Evolutionary conservation across 371 early-diverging fungal genomes (phyloP).

Genomic region (Apophysomyces elegans): DNA sequence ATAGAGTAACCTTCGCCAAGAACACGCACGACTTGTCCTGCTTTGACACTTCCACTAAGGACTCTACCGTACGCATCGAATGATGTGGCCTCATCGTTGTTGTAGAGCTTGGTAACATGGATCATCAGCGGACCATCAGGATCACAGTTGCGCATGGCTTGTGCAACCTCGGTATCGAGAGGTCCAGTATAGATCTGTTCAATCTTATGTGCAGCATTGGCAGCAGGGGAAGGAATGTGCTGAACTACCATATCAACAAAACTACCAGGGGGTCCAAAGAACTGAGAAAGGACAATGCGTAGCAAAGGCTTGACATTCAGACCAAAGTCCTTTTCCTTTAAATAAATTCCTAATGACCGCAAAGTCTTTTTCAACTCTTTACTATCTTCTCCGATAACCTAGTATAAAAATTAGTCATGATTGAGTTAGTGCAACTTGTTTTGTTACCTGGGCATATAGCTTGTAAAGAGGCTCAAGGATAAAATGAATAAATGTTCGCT

Average conservation of each 20-base stretch:
- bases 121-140: constrained; percentile 93
- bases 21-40: constrained; percentile 85
- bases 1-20: constrained; percentile 90
- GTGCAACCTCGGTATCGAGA: constrained; percentile 61
- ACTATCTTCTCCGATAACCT: constrained; percentile 73
- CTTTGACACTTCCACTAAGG: constrained; percentile 84
- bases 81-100: constrained; percentile 78
- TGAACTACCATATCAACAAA: constrained; percentile 90
- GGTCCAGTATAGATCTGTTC: constrained; percentile 82
- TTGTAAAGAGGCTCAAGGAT: constrained; percentile 97
- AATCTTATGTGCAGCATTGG: constrained; percentile 71
- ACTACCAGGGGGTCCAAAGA: constrained; percentile 89
- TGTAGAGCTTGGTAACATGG: constrained; percentile 88
- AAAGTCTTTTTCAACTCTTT: constrained; percentile 73
- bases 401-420: constrained; percentile 16
- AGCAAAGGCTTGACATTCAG: constrained; percentile 87
- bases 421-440: not conserved
- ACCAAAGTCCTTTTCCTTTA: constrained; percentile 78
- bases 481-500: constrained; percentile 96
- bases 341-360: constrained; percentile 76
- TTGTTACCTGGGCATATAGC: constrained; percentile 78
- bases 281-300: constrained; percentile 79
- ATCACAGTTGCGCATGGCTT: constrained; percentile 83
- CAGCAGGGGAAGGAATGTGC: constrained; percentile 83
- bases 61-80: constrained; percentile 94